Percentiles rank a stretch among this genome's conserved stretches.
These are phyloP conservation scores for Fusarium torulosum DNA, from an alignment of 2,329 filamentous ascomycete genomes.

Conservation along the genomic window DNA sequence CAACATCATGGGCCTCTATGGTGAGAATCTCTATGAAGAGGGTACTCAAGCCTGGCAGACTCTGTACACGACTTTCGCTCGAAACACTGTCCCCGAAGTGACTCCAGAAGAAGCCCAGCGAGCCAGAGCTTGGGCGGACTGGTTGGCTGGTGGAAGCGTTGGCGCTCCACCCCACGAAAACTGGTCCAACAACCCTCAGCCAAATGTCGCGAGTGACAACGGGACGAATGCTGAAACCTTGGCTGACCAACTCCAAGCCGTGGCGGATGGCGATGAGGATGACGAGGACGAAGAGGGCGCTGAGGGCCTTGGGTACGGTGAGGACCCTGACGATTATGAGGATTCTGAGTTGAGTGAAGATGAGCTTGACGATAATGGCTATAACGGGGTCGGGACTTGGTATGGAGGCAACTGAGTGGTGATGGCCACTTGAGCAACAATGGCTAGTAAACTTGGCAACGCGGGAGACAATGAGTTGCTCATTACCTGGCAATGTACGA, in stretches of 20 bases:
- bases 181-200: neutral
- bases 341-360: neutral
- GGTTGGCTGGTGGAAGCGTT: neutral
- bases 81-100: conserved; percentile 16
- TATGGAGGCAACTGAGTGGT: neutral
- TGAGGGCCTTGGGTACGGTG: neutral
- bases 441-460: neutral
- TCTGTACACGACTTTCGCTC: conserved; percentile 11
- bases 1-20: neutral
- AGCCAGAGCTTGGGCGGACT: conserved; percentile 11
- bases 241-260: neutral
- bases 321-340: neutral
- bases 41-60: conserved; percentile 23
- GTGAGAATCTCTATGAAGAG: neutral
- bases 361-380: neutral
- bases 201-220: neutral
- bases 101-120: neutral
- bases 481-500: neutral
- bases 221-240: too few species aligned
- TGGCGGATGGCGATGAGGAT: neutral
- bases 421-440: too few species aligned
- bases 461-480: neutral
- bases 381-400: too few species aligned
- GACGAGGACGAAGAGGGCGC: neutral
- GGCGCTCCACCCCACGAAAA: neutral